These are phyloP conservation scores for Phaseolus coccineus DNA, from an alignment of 331 rosid genomes.

Conservation along the genomic window DNA sequence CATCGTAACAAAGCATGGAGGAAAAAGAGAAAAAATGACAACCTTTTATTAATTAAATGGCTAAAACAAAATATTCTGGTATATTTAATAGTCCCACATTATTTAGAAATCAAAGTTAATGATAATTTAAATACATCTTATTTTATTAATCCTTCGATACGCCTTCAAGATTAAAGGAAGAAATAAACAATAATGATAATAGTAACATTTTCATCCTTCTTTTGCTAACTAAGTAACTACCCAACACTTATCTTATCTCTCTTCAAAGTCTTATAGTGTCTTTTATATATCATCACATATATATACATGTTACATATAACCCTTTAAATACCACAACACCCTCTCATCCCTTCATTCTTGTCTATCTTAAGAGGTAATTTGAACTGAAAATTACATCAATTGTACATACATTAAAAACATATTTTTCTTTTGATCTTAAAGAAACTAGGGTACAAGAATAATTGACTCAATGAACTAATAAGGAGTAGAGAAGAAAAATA, in stretches of 20 bases:
- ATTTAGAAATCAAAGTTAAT: too few relatives aligned
- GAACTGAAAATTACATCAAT: too few relatives aligned
- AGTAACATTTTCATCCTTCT: conserved; percentile 57
- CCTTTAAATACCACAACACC: conserved; percentile 53
- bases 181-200: conserved; percentile 25
- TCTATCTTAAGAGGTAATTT: too few relatives aligned
- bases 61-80: conserved; percentile 28
- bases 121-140: too few relatives aligned
- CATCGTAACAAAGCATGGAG: neutral
- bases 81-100: too few relatives aligned
- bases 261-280: conserved; percentile 57
- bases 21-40: conserved; percentile 40
- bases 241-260: conserved; percentile 64
- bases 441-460: too few relatives aligned
- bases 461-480: too few relatives aligned
- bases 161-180: neutral
- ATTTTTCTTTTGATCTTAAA: too few relatives aligned
- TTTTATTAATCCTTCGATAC: too few relatives aligned
- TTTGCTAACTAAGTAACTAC: conserved; percentile 63
- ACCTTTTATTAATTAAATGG: conserved; percentile 71
- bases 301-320: conserved; percentile 63
- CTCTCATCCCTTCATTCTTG: neutral
- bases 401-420: too few relatives aligned
- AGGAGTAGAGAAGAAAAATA: too few relatives aligned
- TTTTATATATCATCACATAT: conserved; percentile 73